Conservation (phyloP, 2,329 filamentous ascomycete genomes). For the Pyrenochaeta sp. region DNA sequence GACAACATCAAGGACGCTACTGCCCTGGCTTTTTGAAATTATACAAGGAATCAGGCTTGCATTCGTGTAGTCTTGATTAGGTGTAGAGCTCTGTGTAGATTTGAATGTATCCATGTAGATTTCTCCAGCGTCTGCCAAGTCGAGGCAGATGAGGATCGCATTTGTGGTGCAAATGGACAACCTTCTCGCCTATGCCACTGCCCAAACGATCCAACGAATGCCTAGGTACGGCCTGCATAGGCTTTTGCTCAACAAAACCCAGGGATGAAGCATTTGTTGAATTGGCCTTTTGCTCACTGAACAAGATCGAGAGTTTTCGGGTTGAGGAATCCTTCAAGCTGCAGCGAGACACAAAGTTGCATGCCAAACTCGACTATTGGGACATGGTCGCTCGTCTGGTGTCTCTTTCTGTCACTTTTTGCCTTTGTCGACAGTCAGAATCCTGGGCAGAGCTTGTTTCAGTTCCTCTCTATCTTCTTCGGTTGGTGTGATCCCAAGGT, state of each 20-base stretch:
- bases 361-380: no score
- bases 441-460: constrained; percentile 67
- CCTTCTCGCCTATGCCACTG: constrained; percentile 47
- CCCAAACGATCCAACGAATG: constrained; percentile 55
- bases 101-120: constrained; percentile 48
- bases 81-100: constrained; percentile 25
- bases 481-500: constrained; percentile 74
- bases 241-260: not conserved
- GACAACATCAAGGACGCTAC: no score
- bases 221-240: constrained; percentile 40
- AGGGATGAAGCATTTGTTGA: constrained; percentile 6
- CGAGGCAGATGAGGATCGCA: constrained; percentile 44
- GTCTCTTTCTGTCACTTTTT: constrained; percentile 6
- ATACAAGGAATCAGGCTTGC: no score
- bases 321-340: no score
- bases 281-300: not conserved
- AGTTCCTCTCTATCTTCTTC: constrained; percentile 77
- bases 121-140: constrained; percentile 49
- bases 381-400: no score
- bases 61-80: no score
- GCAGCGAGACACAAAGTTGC: not conserved
- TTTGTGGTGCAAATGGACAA: constrained; percentile 48
- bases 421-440: constrained; percentile 53
- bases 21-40: no score
- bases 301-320: no score